phyloP scores from a whole-genome alignment of 768 basidiomycete genomes.

The Leucosporidium yakuticum region DNA sequence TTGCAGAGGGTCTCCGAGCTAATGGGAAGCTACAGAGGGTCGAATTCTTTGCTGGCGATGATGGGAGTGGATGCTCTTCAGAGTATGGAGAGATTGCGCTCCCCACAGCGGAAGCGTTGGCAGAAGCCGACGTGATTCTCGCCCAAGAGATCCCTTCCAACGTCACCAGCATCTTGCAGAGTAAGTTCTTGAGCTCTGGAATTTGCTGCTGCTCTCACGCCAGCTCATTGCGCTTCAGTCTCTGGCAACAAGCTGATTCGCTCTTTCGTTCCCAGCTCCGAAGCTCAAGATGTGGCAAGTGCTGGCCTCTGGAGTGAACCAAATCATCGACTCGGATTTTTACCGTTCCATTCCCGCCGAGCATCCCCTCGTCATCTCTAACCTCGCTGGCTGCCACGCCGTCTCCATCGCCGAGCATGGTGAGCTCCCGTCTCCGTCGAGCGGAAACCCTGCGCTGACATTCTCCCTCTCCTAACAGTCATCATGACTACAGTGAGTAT shows the following conservation, averaged over 20 bases:
- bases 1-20: neutral
- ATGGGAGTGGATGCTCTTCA: neutral
- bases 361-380: neutral
- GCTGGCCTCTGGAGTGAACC: neutral
- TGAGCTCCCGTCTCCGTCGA: neutral
- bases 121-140: conserved; percentile 1
- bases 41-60: neutral
- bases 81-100: neutral
- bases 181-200: neutral
- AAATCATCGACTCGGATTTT: neutral
- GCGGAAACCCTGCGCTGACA: neutral
- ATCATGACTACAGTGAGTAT: neutral
- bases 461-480: neutral
- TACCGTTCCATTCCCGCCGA: neutral
- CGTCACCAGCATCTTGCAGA: neutral
- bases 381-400: conserved; percentile 1
- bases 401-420: conserved; percentile 3
- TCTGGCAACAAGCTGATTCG: neutral
- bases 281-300: neutral
- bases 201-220: conserved; percentile 1
- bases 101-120: neutral
- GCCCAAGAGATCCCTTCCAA: neutral
- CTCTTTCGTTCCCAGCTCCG: neutral
- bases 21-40: neutral
- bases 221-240: neutral